Base-by-base conservation (phyloP, 305 asterid genomes). In the Fraxinus ornus region DNA sequence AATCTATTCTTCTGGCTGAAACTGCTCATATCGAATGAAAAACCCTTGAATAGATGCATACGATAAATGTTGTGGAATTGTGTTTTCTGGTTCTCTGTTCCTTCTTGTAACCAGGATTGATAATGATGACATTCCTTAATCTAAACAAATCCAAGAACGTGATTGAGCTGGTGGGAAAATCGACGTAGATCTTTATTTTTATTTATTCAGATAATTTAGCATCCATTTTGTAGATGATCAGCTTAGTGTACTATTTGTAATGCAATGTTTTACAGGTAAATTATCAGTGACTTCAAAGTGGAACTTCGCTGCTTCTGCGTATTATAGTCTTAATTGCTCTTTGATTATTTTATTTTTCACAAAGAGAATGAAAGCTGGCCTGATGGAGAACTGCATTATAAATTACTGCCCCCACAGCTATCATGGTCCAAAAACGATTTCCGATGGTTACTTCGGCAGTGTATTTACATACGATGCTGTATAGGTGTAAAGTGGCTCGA, bases 171-270 rank as follows among this genome's bases (percentile, higher is more conserved):
- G 32, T 60, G 15, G 71, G 71, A 60, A 57, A 21, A 60, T 60
- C 5, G 30, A 7, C 3, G 71, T 60, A 12, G 15, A 28, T 36
- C 75, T 68, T 12, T 68, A 68, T 68, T 68, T 68, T 68, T 26
- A 28, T 68, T 30, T 13, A 3, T 26, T 68, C 39, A 68, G 75
- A 28, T 68, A 68, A 68, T 28, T 68, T 68, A 26, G 75, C 75
- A 28, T 72, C 75, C 75, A 68, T 68, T 68, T 68, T 68, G 39
- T 26, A 68, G 75, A 68, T 68, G 75, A 68, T 26, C 37, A 28
- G 75, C 39, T 66, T 68, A 26, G 75, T 68, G 37, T 68, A 68
- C 17, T 68, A 68, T 68, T 13, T 68, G 39, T 68, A 68, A 28
- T 28, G 37, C 75, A 28, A 7, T 68, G 37, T 12, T 68, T 26